These are phyloP conservation scores for Cornus florida DNA, from an alignment of 148 eudicot genomes.

Conservation along the genomic window DNA sequence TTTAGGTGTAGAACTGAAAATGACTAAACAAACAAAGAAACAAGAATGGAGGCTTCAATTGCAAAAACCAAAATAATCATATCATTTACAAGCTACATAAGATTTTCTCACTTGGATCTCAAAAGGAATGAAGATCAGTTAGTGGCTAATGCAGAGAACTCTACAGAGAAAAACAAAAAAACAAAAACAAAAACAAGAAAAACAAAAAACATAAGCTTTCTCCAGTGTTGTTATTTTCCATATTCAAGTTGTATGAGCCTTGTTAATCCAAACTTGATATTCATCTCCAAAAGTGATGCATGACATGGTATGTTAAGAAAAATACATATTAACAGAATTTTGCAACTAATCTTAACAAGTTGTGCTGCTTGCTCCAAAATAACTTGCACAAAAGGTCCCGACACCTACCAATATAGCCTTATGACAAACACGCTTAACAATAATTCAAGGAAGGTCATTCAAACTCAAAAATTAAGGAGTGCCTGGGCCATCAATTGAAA, in stretches of 20 bases:
- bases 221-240: background rate
- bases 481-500: background rate
- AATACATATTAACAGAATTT: background rate
- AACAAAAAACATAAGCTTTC: background rate
- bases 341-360: background rate
- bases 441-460: background rate
- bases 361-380: background rate
- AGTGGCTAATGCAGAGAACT: background rate
- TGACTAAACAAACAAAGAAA: background rate
- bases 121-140: background rate
- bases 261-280: background rate
- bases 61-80: background rate
- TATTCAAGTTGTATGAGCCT: background rate
- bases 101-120: background rate
- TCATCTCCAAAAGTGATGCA: background rate
- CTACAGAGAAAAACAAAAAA: background rate
- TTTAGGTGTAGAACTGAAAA: background rate
- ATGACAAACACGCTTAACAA: background rate
- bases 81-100: background rate
- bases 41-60: background rate
- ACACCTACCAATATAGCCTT: background rate
- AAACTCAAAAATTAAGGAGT: background rate
- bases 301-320: background rate
- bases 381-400: background rate
- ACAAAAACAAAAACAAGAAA: background rate